phyloP scores from a whole-genome alignment of 2,329 filamentous ascomycete species.

The Alternaria ventricosa region DNA sequence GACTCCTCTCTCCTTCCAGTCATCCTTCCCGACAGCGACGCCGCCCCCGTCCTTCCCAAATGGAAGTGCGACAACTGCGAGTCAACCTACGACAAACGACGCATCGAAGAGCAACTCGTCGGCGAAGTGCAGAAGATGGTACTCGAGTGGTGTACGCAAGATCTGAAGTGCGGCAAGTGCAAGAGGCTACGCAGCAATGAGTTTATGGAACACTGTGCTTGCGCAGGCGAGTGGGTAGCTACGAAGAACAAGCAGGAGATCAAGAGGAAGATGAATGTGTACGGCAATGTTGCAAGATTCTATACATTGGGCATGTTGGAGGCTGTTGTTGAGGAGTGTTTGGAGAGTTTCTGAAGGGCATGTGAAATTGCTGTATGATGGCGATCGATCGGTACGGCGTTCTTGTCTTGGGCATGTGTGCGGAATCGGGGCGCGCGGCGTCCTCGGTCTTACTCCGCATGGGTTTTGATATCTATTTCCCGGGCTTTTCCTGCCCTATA shows the following conservation, averaged over 20 bases:
- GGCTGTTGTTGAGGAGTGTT: constrained; percentile 72
- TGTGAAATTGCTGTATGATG: neutral
- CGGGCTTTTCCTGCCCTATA: neutral
- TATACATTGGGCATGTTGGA: constrained; percentile 84
- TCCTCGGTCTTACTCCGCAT: neutral
- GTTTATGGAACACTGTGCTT: constrained; percentile 96
- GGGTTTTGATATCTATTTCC: neutral
- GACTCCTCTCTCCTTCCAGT: constrained; percentile 80
- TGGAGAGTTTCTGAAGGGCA: constrained; percentile 49
- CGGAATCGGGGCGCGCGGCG: neutral
- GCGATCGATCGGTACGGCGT: neutral
- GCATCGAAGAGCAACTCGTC: constrained; percentile 83
- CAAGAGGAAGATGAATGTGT: constrained; percentile 69
- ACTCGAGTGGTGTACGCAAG: constrained; percentile 85
- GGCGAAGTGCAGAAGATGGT: constrained; percentile 75
- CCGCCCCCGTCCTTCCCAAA: constrained; percentile 59
- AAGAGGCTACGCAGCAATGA: constrained; percentile 76
- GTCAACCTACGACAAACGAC: constrained; percentile 76
- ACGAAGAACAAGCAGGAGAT: constrained; percentile 73
- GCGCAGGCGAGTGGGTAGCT: constrained; percentile 83
- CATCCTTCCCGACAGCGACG: constrained; percentile 38
- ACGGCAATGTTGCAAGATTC: constrained; percentile 75
- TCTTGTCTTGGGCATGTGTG: neutral
- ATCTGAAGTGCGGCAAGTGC: constrained; percentile 83
- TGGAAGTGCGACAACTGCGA: constrained; percentile 83